Percentiles rank a stretch among this genome's conserved stretches.
These are phyloP conservation scores for Citrus mangshanensis DNA, from an alignment of 345 rosid genomes.

Conservation along the genomic window DNA sequence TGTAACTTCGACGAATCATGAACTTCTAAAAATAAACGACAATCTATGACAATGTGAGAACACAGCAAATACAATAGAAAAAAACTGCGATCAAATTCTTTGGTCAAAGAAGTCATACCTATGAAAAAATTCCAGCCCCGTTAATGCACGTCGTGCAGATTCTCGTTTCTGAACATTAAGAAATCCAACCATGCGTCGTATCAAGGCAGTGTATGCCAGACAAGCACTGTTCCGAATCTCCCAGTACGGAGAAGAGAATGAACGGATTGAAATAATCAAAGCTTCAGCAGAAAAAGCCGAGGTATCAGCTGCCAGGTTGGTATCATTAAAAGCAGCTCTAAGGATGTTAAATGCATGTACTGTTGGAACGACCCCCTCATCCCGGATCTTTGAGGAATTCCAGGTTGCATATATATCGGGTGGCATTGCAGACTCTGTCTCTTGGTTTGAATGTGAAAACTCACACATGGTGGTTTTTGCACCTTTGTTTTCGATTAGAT, in stretches of 20 bases:
- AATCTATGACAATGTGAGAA: slow-evolving; percentile 1
- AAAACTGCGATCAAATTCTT: background rate
- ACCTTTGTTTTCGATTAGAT: slow-evolving; percentile 24
- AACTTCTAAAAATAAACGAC: background rate
- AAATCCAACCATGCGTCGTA: slow-evolving; percentile 90
- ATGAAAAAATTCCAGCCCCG: slow-evolving; percentile 97
- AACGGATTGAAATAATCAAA: slow-evolving; percentile 67
- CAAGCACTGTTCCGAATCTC: slow-evolving; percentile 96
- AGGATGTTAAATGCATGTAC: slow-evolving; percentile 95
- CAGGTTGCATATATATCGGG: slow-evolving; percentile 37
- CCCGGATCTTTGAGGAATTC: slow-evolving; percentile 73
- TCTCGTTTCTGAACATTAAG: slow-evolving; percentile 88
- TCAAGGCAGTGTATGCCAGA: slow-evolving; percentile 82
- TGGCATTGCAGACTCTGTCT: slow-evolving; percentile 18
- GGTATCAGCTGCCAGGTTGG: slow-evolving; percentile 91
- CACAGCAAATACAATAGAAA: background rate
- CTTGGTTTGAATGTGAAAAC: slow-evolving; percentile 26
- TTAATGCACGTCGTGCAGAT: slow-evolving; percentile 75
- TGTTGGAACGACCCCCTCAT: slow-evolving; percentile 91
- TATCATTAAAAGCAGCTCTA: slow-evolving; percentile 87
- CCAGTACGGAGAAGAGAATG: slow-evolving; percentile 96
- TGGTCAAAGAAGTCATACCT: slow-evolving; percentile 50
- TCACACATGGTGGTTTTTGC: slow-evolving; percentile 22
- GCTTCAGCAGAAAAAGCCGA: slow-evolving; percentile 97
- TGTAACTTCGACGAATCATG: background rate